These are phyloP conservation scores for Suillus plorans DNA, from an alignment of 768 basidiomycete species.

Conservation along the genomic window DNA sequence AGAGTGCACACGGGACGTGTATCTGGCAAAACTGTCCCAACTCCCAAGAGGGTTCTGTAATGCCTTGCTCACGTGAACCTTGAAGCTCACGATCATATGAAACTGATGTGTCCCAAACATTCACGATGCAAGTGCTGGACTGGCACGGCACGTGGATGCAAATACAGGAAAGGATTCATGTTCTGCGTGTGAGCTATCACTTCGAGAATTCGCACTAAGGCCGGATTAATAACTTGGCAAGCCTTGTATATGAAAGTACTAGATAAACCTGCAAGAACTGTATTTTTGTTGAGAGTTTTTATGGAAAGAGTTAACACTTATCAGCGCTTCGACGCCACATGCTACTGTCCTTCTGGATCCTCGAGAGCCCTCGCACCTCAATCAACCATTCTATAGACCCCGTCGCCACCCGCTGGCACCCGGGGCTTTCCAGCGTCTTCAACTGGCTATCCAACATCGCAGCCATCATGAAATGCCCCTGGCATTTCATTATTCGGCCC, in stretches of 20 bases:
- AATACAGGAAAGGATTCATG: constrained; percentile 16
- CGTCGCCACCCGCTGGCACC: constrained; percentile 50
- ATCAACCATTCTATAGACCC: constrained; percentile 54
- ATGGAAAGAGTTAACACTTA: background rate
- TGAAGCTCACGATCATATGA: background rate
- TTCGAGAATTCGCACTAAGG: background rate
- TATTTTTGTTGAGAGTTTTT: background rate
- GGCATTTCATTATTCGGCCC: constrained; percentile 61
- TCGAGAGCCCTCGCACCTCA: constrained; percentile 33
- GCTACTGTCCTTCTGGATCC: background rate
- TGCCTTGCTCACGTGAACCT: background rate
- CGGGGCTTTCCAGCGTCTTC: constrained; percentile 59
- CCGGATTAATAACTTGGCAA: background rate
- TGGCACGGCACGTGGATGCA: constrained; percentile 18
- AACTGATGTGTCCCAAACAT: background rate
- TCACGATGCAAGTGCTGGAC: too few relatives aligned
- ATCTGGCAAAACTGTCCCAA: background rate
- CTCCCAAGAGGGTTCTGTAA: background rate
- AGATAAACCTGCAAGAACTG: background rate
- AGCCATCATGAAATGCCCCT: constrained; percentile 82
- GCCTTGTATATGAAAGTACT: background rate
- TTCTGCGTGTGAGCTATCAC: background rate
- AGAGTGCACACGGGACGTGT: background rate
- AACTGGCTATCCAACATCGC: constrained; percentile 80
- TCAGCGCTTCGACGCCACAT: background rate